Conservation (phyloP, 768 basidiomycete species). For the Russula lepida region DNA sequence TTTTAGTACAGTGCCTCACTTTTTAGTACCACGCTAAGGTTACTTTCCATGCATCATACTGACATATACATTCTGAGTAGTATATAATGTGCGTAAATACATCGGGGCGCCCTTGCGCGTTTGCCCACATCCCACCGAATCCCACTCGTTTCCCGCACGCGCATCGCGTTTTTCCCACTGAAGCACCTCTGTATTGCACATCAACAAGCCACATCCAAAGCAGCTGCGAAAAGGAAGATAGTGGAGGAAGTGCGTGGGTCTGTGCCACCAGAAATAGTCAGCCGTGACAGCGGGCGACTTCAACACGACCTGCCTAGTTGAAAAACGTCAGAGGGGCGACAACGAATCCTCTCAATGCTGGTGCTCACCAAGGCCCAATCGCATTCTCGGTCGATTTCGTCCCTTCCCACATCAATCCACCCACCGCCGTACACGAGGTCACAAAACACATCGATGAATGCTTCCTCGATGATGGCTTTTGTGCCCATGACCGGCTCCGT, state of each 20-base stretch:
- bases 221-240: constrained; percentile 78
- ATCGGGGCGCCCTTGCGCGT: too few species aligned
- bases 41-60: too few species aligned
- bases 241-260: constrained; percentile 70
- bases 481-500: constrained; percentile 71
- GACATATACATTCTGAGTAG: too few species aligned
- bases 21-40: too few species aligned
- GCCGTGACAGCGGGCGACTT: constrained; percentile 50
- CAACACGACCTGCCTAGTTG: constrained; percentile 65
- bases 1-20: too few species aligned
- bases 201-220: too few species aligned
- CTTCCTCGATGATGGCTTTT: constrained; percentile 82
- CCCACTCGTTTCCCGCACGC: too few species aligned
- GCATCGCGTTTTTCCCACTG: too few species aligned
- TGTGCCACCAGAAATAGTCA: constrained; percentile 25
- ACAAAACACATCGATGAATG: constrained; percentile 82
- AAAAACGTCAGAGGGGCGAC: background rate
- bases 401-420: constrained; percentile 76
- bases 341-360: background rate
- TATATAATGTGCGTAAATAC: too few species aligned
- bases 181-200: too few species aligned
- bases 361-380: constrained; percentile 86
- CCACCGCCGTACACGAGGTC: constrained; percentile 75
- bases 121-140: too few species aligned
- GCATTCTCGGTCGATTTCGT: constrained; percentile 74